Base-by-base conservation (phyloP, 2,329 filamentous ascomycete species). In the Arthrobotrys musiformis region DNA sequence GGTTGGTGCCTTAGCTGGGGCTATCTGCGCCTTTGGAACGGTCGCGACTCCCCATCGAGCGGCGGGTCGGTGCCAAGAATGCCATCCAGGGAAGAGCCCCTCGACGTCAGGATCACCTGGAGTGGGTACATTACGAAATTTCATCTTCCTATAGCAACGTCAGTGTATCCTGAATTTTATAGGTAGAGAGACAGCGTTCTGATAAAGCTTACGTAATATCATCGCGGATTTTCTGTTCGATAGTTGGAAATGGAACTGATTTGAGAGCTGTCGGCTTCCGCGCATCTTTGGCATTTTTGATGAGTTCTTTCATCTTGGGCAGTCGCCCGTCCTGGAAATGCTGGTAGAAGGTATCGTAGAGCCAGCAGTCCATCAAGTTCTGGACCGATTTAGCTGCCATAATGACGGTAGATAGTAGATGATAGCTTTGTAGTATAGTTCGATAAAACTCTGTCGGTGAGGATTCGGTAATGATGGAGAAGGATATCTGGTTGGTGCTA, bases 271-370 rank as follows among this genome's bases (percentile, higher is more conserved):
- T 11, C 4, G 54, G 66, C 2, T 17, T 22, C 44, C 26, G 33
- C 2, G 26, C 7, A 26, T 24, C 7, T 1, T 30, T n/a, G 11
- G 30, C 66, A 0, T 26, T 15, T 26, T 24, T 40, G 7, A 40
- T 28, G 24, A 70, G 11, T 4, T 22, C 28, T 1, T 70, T 52
- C 11, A 37, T 17, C n/a, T 48, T 50, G 17, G 33, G 30, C n/a
- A 28, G 58, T 4, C 2, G 24, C 11, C 17, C 37, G 5, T 6
- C 0, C 8, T 15, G 56, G 8, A 70, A 11, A 3, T 70, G 17
- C 9, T 33, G 56, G 50, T 70, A 70, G 24, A 70, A 35, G 22
- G 28, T 6, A 24, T 70, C 56, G 56, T 62, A 70, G 8, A 70
- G 33, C 67, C 67, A 70, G 26, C 67, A 70, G 13, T 56, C 28